phyloP scores from a whole-genome alignment of 1,284 basidiomycete genomes.

The Ganoderma boninense region DNA sequence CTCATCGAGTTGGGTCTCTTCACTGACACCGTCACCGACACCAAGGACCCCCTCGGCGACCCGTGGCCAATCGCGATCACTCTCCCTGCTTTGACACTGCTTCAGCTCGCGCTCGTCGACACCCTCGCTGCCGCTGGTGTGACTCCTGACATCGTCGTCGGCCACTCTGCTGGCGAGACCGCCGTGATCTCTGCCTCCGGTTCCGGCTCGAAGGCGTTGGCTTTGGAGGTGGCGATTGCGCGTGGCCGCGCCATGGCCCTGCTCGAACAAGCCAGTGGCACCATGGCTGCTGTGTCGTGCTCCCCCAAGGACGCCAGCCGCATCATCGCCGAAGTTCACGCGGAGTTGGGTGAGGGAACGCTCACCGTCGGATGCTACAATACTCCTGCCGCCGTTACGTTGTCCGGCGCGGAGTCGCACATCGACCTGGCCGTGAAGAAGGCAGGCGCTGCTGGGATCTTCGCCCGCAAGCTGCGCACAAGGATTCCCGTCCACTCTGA shows the following conservation, averaged over 20 bases:
- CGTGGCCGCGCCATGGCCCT: constrained; percentile 46
- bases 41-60: constrained; percentile 36
- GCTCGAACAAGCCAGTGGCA: constrained; percentile 42
- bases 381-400: constrained; percentile 41
- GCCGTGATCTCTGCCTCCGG: constrained; percentile 53
- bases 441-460: constrained; percentile 40
- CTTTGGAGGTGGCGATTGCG: constrained; percentile 49
- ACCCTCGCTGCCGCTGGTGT: constrained; percentile 45
- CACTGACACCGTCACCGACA: constrained; percentile 13
- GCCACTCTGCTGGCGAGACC: constrained; percentile 54
- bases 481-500: constrained; percentile 44
- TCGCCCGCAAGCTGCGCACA: constrained; percentile 44
- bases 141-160: constrained; percentile 47
- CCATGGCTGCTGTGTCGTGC: constrained; percentile 54
- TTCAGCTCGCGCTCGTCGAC: constrained; percentile 55
- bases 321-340: constrained; percentile 32
- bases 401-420: constrained; percentile 42
- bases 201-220: constrained; percentile 46
- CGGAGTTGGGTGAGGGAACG: constrained; percentile 20
- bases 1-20: constrained; percentile 46
- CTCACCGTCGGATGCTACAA: constrained; percentile 50
- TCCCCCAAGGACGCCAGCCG: constrained; percentile 33
- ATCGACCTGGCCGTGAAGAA: constrained; percentile 41
- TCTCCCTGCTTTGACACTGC: constrained; percentile 49
- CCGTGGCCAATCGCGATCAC: constrained; percentile 45